Evolutionary conservation across 148 eudicot species (phyloP), one percentile per base, ranked within the genome.

Genomic region (Vaccinium myrtillus): DNA sequence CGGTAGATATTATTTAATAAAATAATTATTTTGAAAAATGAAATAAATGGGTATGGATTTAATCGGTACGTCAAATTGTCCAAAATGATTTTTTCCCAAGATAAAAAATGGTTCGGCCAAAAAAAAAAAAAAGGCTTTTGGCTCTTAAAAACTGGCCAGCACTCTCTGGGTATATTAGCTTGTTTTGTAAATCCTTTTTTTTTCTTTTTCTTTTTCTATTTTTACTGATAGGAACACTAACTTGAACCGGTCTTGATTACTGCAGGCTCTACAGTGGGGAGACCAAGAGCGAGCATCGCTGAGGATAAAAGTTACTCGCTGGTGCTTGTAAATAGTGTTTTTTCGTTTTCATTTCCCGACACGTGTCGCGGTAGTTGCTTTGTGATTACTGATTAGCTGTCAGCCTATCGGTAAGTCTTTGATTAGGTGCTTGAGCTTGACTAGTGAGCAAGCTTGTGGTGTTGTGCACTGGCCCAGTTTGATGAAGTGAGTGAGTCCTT

Each of bases 261-360:
- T 36, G 55, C 93, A 94, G 98, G 98, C 94, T 93, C 77, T 93
- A 94, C 92, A 93, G 94, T 79, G 91, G 87, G 49, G 98, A 94
- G 11, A 91, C 92, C 11, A 91, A 90, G 91, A 92, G 94, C 94
- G 88, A 89, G 86, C 91, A 90, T 83, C 82, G 70, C 54, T 78
- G 61, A 77, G 67, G 70, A 5, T 18, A 74, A 0, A 0, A 3
- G 51, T 3, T 8, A 54, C 55, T 46, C 15, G 27, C 11, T 2
- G 43, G 78, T 83, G 84, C 70, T 55, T 74, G 84, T 83, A 73
- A 83, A 74, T 74, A 83, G 84, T 13, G 79, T 83, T 50, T 39
- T 82, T 55, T 39, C 4, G 0, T 11, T 21, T n/a, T 39, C 12
- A 36, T 21, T 36, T 67, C 12, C 67, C 16, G 51, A 67, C 32